These are phyloP conservation scores for Eucalyptus erythrocorys DNA, from an alignment of 345 rosid genomes.

Conservation along the genomic window DNA sequence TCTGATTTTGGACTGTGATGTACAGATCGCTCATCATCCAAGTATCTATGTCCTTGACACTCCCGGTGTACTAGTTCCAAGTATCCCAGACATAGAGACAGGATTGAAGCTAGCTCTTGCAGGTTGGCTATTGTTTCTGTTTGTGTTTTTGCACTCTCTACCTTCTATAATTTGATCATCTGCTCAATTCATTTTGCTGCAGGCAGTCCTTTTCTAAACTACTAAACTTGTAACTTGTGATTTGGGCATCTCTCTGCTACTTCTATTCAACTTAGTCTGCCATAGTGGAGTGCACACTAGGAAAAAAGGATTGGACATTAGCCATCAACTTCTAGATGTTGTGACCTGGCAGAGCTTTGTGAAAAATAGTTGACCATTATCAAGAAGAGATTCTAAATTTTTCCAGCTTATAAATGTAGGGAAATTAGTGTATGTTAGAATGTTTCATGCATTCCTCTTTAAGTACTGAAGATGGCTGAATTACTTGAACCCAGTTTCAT, in stretches of 20 bases:
- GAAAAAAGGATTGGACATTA: not conserved
- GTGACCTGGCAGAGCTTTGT: not conserved
- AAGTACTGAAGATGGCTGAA: not conserved
- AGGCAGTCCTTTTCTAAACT: not conserved
- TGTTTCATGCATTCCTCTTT: not conserved
- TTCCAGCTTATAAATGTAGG: not conserved
- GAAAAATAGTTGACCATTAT: not conserved
- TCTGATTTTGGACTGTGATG: not conserved
- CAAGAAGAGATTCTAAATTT: not conserved
- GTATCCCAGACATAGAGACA: conserved; percentile 77
- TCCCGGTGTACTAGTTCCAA: conserved; percentile 88
- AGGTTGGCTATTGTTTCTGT: conserved; percentile 22
- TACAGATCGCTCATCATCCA: conserved; percentile 93
- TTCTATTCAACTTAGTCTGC: not conserved
- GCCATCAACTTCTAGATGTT: not conserved
- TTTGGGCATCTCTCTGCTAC: not conserved
- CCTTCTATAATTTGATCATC: not conserved
- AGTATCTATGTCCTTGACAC: conserved; percentile 92
- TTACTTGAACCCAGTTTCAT: not conserved
- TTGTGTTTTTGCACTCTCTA: not conserved
- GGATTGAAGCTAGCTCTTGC: conserved; percentile 91
- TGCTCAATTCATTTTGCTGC: not conserved
- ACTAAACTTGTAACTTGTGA: not conserved
- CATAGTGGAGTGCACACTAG: not conserved
- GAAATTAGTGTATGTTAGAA: not conserved